Percentiles rank a stretch among this genome's conserved stretches.
Evolutionary conservation across 768 basidiomycete species (phyloP).

Genomic region (Pleurotus tuoliensis): DNA sequence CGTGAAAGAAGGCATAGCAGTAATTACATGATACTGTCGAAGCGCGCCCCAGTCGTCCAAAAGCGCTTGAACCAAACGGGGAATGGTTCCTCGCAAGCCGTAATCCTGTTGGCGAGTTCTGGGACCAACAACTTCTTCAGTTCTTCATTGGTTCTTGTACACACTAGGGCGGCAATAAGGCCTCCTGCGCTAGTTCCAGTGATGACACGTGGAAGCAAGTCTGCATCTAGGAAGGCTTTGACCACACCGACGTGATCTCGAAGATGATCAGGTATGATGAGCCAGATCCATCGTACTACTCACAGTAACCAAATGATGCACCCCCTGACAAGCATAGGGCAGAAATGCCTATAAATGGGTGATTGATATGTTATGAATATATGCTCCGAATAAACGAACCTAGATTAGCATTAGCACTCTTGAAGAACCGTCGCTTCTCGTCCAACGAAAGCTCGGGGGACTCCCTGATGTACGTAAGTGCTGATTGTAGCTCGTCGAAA

Average conservation of each 20-base stretch:
- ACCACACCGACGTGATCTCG: constrained; percentile 88
- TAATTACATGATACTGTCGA: constrained; percentile 67
- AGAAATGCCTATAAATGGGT: constrained; percentile 46
- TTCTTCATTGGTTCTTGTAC: constrained; percentile 88
- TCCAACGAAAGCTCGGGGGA: constrained; percentile 71
- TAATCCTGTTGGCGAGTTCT: constrained; percentile 77
- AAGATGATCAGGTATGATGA: too few relatives aligned
- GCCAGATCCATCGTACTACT: constrained; percentile 16
- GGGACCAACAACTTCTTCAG: constrained; percentile 75
- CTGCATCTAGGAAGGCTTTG: constrained; percentile 85
- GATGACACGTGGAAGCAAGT: constrained; percentile 85
- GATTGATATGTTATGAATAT: not conserved
- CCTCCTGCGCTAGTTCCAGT: constrained; percentile 95
- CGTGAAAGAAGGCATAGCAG: not conserved
- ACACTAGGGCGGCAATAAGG: constrained; percentile 69
- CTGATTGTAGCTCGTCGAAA: constrained; percentile 70
- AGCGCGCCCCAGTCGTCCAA: constrained; percentile 88
- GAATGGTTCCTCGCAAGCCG: constrained; percentile 77
- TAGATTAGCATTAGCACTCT: constrained; percentile 81
- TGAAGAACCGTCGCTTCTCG: constrained; percentile 92
- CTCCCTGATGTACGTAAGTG: constrained; percentile 73
- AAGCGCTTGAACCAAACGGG: constrained; percentile 68
- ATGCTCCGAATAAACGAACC: constrained; percentile 34
- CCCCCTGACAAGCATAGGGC: constrained; percentile 97
- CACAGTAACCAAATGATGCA: constrained; percentile 92